Evolutionary conservation across 768 basidiomycete genomes (phyloP).

Genomic region (Tricholoma sp.): DNA sequence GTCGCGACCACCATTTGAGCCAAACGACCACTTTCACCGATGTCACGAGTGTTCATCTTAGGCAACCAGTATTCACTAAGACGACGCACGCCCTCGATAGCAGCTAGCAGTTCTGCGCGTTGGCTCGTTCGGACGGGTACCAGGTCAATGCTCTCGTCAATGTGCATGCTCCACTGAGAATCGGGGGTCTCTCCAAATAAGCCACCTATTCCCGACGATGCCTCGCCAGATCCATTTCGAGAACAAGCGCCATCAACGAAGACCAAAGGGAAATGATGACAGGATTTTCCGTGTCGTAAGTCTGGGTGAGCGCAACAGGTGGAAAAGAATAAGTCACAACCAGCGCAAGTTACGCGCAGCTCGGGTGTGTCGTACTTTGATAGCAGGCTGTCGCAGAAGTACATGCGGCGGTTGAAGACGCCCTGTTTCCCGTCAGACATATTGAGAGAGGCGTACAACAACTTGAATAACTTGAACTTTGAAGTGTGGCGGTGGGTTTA

Average conservation of each 20-base stretch:
- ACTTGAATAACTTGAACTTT: no score
- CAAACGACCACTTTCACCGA: background rate
- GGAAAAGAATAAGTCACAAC: background rate
- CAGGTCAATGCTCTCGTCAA: conserved; percentile 8
- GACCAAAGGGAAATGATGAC: conserved; percentile 20
- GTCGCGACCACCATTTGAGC: background rate
- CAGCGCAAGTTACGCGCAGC: background rate
- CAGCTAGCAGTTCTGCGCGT: conserved; percentile 14
- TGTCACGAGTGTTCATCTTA: background rate
- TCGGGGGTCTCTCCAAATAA: conserved; percentile 5
- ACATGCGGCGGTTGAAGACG: background rate
- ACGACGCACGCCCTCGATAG: conserved; percentile 1
- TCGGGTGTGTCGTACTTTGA: background rate
- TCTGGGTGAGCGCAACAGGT: background rate
- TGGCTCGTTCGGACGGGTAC: conserved; percentile 10
- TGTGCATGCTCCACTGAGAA: conserved; percentile 8
- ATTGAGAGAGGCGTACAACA: no score
- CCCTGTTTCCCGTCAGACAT: background rate
- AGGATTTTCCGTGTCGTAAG: conserved; percentile 1
- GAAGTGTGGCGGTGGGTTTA: no score
- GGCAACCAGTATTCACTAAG: background rate
- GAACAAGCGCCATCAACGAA: conserved; percentile 27
- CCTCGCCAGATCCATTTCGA: conserved; percentile 17
- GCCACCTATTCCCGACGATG: conserved; percentile 23
- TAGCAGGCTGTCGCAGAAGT: background rate